These are phyloP conservation scores for Jaminaea rosea DNA, from an alignment of 1,284 basidiomycete genomes.

Conservation along the genomic window DNA sequence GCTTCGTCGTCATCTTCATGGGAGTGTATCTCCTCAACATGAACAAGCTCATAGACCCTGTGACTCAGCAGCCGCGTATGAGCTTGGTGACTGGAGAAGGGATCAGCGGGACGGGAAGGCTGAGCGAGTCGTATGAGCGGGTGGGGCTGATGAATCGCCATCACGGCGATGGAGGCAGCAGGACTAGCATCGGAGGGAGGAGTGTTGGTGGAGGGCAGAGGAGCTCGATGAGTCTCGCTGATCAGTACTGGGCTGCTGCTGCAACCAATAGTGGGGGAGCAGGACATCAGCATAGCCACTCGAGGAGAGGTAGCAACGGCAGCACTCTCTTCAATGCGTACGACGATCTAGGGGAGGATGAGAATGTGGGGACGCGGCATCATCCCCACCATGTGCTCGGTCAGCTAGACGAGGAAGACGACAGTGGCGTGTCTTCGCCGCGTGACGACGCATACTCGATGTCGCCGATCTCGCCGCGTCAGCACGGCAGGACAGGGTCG, in stretches of 20 bases:
- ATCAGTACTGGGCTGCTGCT: too few species aligned
- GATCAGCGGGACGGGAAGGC: conserved; percentile 20
- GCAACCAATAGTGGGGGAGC: too few species aligned
- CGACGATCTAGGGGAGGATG: conserved; percentile 32
- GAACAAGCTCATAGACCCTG: conserved; percentile 32
- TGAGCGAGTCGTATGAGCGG: conserved; percentile 30
- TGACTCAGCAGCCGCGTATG: conserved; percentile 37
- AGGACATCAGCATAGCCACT: neutral
- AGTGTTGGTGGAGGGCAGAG: conserved; percentile 14
- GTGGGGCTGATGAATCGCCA: conserved; percentile 26
- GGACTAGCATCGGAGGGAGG: conserved; percentile 8
- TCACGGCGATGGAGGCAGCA: neutral
- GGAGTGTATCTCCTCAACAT: conserved; percentile 46
- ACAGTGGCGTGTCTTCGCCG: too few species aligned
- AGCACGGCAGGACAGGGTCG: too few species aligned
- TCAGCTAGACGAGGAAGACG: conserved; percentile 13
- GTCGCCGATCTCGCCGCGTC: too few species aligned
- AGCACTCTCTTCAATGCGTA: conserved; percentile 33
- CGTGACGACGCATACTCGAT: too few species aligned
- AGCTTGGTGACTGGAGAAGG: conserved; percentile 39
- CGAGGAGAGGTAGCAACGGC: neutral
- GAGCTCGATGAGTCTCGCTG: too few species aligned
- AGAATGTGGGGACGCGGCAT: conserved; percentile 22
- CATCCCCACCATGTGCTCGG: too few species aligned
- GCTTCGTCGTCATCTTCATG: conserved; percentile 45